phyloP scores from a whole-genome alignment of 2,329 filamentous ascomycete species.

The Phoma sp. region DNA sequence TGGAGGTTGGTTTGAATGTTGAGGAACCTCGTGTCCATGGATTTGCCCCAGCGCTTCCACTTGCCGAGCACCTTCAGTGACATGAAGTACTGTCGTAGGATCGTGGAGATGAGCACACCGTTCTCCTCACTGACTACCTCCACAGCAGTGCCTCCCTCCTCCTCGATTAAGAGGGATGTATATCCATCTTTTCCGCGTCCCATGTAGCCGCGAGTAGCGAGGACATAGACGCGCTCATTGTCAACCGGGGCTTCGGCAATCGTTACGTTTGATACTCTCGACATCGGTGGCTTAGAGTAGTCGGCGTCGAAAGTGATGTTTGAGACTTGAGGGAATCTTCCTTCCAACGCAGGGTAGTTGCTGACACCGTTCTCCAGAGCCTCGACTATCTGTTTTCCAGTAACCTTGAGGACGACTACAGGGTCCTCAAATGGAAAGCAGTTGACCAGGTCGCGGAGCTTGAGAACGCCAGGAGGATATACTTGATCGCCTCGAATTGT shows the following conservation, averaged over 20 bases:
- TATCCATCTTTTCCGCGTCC: slow-evolving; percentile 87
- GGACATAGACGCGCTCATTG: slow-evolving; percentile 68
- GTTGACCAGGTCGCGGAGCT: slow-evolving; percentile 82
- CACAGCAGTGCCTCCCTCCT: slow-evolving; percentile 77
- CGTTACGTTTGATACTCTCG: slow-evolving; percentile 68
- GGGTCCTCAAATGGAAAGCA: slow-evolving; percentile 95
- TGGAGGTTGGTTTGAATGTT: slow-evolving; percentile 69
- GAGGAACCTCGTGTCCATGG: slow-evolving; percentile 70
- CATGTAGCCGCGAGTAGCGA: slow-evolving; percentile 90
- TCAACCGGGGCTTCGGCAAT: slow-evolving; percentile 70
- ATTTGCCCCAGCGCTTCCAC: slow-evolving; percentile 75
- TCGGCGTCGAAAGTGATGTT: slow-evolving; percentile 81
- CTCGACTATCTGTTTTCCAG: slow-evolving; percentile 75
- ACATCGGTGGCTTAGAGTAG: slow-evolving; percentile 64
- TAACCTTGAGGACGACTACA: slow-evolving; percentile 76
- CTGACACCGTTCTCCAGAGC: slow-evolving; percentile 86
- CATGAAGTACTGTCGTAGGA: slow-evolving; percentile 92
- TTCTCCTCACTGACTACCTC: slow-evolving; percentile 87
- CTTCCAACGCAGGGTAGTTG: slow-evolving; percentile 82
- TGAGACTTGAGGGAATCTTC: slow-evolving; percentile 83
- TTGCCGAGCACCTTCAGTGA: slow-evolving; percentile 79
- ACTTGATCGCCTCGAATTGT: slow-evolving; percentile 69
- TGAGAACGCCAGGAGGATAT: slow-evolving; percentile 79
- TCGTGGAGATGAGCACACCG: slow-evolving; percentile 83
- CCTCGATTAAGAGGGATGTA: slow-evolving; percentile 74